phyloP scores from a whole-genome alignment of 2,329 filamentous ascomycete genomes.

The Cordyceps cicadae region DNA sequence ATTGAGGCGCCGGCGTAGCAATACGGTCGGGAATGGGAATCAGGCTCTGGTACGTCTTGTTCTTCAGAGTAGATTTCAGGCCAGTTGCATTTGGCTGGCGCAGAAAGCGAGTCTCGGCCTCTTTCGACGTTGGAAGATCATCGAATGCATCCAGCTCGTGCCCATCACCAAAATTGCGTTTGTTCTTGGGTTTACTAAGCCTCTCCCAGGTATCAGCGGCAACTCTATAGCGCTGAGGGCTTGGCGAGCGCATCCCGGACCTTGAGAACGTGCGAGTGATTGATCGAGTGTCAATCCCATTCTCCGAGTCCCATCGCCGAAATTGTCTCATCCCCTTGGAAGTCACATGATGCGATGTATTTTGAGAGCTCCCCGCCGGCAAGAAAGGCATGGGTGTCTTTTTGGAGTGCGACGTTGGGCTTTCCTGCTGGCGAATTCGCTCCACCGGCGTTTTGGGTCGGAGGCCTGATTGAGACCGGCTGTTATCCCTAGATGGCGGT shows the following conservation, averaged over 20 bases:
- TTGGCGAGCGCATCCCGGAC: slow-evolving; percentile 51
- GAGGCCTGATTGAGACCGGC: slow-evolving; percentile 42
- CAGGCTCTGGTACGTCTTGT: slow-evolving; percentile 48
- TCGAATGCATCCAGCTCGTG: slow-evolving; percentile 90
- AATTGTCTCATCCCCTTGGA: slow-evolving; percentile 63
- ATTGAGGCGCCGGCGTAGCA: slow-evolving; percentile 43
- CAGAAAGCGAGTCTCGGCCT: slow-evolving; percentile 71
- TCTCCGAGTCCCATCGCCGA: slow-evolving; percentile 76
- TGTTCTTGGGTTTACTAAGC: slow-evolving; percentile 58
- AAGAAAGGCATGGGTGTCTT: slow-evolving; percentile 66
- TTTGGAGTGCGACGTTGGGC: slow-evolving; percentile 42
- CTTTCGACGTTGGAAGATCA: slow-evolving; percentile 80
- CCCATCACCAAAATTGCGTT: slow-evolving; percentile 71
- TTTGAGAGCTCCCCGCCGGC: slow-evolving; percentile 63
- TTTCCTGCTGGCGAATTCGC: slow-evolving; percentile 44
- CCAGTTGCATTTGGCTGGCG: slow-evolving; percentile 68
- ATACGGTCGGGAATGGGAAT: slow-evolving; percentile 45
- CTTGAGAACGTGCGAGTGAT: slow-evolving; percentile 50
- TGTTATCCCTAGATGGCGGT: slow-evolving; percentile 51
- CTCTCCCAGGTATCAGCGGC: slow-evolving; percentile 52
- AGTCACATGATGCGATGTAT: slow-evolving; percentile 69
- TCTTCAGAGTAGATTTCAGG: slow-evolving; percentile 54
- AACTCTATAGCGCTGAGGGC: slow-evolving; percentile 41
- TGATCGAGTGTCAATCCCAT: slow-evolving; percentile 49
- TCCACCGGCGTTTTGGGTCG: slow-evolving; percentile 68